These are phyloP conservation scores for Boletus calvinii DNA, from an alignment of 1,284 basidiomycete genomes.

Conservation along the genomic window DNA sequence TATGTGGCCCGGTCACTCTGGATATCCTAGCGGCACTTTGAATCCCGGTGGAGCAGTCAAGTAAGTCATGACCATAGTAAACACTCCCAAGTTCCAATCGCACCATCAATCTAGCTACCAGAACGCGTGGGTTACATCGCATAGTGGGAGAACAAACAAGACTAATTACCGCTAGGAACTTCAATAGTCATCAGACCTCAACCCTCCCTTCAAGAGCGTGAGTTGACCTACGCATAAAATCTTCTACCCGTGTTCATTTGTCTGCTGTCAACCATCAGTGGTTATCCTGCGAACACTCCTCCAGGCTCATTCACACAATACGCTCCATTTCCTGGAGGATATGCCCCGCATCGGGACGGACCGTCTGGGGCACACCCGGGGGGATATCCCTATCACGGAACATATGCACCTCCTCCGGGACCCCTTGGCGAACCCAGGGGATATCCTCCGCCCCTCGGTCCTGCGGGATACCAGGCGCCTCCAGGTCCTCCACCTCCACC, in stretches of 20 bases:
- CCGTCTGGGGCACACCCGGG: no score
- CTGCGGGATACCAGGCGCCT: conserved; percentile 26
- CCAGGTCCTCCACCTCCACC: conserved; percentile 42
- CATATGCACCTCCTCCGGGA: conserved; percentile 37
- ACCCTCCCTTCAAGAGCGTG: conserved; percentile 10
- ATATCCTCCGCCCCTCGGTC: conserved; percentile 32
- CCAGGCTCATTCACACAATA: conserved; percentile 15
- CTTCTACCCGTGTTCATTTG: neutral
- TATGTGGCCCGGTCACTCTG: conserved; percentile 24
- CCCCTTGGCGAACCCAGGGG: conserved; percentile 33
- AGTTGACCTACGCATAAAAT: conserved; percentile 1
- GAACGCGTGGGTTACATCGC: conserved; percentile 11
- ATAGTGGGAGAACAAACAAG: neutral
- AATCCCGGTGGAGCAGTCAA: neutral
- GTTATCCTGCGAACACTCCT: conserved; percentile 30
- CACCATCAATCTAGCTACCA: conserved; percentile 6
- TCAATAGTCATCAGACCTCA: neutral
- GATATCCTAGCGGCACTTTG: conserved; percentile 5
- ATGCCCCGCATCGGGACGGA: conserved; percentile 20
- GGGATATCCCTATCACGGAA: conserved; percentile 31
- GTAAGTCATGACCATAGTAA: conserved; percentile 12
- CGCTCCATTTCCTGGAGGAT: conserved; percentile 32
- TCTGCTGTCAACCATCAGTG: conserved; percentile 31
- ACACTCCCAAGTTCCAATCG: neutral
- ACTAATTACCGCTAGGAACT: neutral